These are phyloP conservation scores for Populus tremula DNA, from an alignment of 345 rosid species.

Conservation along the genomic window DNA sequence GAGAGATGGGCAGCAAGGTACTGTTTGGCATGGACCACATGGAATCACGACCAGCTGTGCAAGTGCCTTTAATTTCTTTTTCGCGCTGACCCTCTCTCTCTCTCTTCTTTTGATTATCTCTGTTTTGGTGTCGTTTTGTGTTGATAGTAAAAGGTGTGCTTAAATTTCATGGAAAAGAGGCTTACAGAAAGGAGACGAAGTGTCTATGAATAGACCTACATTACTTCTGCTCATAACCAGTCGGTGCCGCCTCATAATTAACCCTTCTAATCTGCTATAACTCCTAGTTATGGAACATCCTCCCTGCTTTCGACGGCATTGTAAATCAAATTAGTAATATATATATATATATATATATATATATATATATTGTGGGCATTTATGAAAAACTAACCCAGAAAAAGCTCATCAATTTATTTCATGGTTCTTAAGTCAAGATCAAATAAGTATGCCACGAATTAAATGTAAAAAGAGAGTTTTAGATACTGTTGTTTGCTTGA, in stretches of 20 bases:
- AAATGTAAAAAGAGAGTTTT: background rate
- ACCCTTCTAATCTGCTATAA: background rate
- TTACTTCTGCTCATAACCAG: background rate
- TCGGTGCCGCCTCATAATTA: slow-evolving; percentile 17
- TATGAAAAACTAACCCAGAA: too few relatives aligned
- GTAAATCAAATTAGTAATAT: background rate
- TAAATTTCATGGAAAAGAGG: background rate
- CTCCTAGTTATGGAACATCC: background rate
- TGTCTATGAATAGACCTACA: background rate
- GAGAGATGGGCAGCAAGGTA: background rate
- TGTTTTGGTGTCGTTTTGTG: background rate
- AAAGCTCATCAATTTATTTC: too few relatives aligned
- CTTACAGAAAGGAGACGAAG: background rate
- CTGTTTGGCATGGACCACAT: background rate
- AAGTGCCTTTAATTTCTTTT: background rate
- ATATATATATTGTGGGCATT: too few relatives aligned
- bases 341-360: too few relatives aligned
- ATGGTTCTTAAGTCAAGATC: too few relatives aligned
- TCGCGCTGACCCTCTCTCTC: too few relatives aligned
- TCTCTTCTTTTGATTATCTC: background rate
- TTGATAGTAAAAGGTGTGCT: background rate
- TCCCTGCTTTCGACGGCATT: slow-evolving; percentile 8
- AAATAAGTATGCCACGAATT: too few relatives aligned
- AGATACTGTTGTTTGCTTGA: background rate
- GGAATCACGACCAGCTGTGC: background rate